phyloP scores from a whole-genome alignment of 1,284 basidiomycete species.

The Uromyces viciae-fabae region DNA sequence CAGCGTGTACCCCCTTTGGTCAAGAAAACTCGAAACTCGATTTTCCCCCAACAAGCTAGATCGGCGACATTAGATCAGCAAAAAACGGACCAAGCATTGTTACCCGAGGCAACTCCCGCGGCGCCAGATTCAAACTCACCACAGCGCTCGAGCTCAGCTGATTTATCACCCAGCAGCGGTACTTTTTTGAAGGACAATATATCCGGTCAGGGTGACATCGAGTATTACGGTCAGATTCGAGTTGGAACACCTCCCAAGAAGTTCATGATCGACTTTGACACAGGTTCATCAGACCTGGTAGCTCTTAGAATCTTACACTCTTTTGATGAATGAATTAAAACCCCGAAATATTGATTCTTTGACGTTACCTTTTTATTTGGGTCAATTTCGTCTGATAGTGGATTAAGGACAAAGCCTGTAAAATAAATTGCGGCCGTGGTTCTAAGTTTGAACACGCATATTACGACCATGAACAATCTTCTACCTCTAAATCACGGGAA shows the following conservation, averaged over 20 bases:
- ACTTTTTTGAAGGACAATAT: constrained; percentile 25
- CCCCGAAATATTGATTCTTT: not conserved
- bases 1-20: not conserved
- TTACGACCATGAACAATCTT: constrained; percentile 27
- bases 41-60: not conserved
- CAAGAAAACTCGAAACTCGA: constrained; percentile 15
- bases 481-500: constrained; percentile 29
- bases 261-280: constrained; percentile 49
- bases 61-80: not conserved
- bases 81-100: not conserved
- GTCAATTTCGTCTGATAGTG: constrained; percentile 4
- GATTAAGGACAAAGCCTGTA: constrained; percentile 35
- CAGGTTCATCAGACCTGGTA: constrained; percentile 45
- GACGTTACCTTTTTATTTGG: not conserved
- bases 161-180: constrained; percentile 1
- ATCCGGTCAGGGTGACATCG: constrained; percentile 46
- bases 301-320: not conserved
- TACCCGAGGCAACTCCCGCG: not conserved
- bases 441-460: constrained; percentile 24
- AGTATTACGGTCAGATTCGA: constrained; percentile 47
- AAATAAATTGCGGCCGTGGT: constrained; percentile 37
- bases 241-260: constrained; percentile 48
- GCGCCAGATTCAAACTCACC: not conserved
- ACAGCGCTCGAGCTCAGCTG: not conserved
- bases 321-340: not conserved